Evolutionary conservation across 306 rosid species (phyloP).

Genomic region (Rubus idaeus): DNA sequence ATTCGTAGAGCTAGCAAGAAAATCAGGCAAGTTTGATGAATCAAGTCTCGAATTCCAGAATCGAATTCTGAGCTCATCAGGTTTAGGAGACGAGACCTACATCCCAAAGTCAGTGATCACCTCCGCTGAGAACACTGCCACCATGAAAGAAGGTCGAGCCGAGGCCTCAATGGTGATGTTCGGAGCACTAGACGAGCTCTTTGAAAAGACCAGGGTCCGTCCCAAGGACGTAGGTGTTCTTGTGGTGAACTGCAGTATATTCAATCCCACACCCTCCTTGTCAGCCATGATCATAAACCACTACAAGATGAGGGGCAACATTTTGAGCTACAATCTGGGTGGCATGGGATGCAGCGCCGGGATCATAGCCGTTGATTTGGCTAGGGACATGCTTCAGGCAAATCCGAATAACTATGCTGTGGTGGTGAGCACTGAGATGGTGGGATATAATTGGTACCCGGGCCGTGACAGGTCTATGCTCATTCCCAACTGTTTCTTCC

Average conservation of each 20-base stretch:
- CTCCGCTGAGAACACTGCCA: conserved; percentile 53
- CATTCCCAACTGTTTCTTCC: conserved; percentile 79
- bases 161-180: conserved; percentile 90
- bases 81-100: conserved; percentile 87
- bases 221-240: conserved; percentile 83
- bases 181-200: conserved; percentile 90
- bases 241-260: conserved; percentile 92
- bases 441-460: conserved; percentile 88
- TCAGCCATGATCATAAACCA: conserved; percentile 98
- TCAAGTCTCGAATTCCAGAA: conserved; percentile 62
- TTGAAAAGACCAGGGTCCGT: conserved; percentile 70
- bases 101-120: conserved; percentile 63
- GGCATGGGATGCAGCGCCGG: conserved; percentile 99
- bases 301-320: conserved; percentile 95
- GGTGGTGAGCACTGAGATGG: conserved; percentile 89
- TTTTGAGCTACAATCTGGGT: conserved; percentile 85
- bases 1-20: conserved; percentile 65
- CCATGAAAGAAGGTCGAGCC: conserved; percentile 90
- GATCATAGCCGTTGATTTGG: conserved; percentile 76
- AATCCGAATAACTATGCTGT: conserved; percentile 86
- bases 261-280: conserved; percentile 91
- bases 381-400: conserved; percentile 76
- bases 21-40: conserved; percentile 84
- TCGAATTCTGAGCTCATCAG: conserved; percentile 69
- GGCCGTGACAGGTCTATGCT: conserved; percentile 87